phyloP scores from a whole-genome alignment of 805 yeast species.

The Lipomyces chichibuensis region DNA sequence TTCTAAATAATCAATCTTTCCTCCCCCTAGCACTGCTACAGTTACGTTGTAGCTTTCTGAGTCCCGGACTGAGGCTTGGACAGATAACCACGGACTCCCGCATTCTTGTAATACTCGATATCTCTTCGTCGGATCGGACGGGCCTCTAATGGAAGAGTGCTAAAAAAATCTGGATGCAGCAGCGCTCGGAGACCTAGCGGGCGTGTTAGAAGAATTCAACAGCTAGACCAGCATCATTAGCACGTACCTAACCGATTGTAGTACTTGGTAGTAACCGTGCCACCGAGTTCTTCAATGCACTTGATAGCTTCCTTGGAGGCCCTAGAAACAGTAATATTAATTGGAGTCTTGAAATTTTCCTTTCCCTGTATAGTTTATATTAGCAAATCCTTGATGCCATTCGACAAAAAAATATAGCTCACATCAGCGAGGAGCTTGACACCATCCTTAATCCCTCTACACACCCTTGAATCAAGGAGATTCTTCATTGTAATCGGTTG shows the following conservation, averaged over 20 bases:
- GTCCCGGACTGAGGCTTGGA: conserved; percentile 20
- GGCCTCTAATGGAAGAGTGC: conserved; percentile 80
- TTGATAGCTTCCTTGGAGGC: conserved; percentile 77
- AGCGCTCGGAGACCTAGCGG: conserved; percentile 63
- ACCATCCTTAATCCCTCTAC: conserved; percentile 76
- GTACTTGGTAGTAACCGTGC: conserved; percentile 72
- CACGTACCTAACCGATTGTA: conserved; percentile 57
- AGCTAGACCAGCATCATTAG: background rate
- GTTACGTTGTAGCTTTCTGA: background rate
- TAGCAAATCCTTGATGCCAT: conserved; percentile 38
- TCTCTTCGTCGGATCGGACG: conserved; percentile 84
- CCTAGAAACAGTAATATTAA: conserved; percentile 78
- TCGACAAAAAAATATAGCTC: background rate
- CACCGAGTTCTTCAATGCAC: conserved; percentile 72
- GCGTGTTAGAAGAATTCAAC: background rate
- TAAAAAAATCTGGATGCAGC: conserved; percentile 74
- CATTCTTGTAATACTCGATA: conserved; percentile 73
- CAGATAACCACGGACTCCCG: conserved; percentile 76
- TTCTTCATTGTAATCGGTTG: conserved; percentile 67
- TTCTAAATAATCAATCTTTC: background rate
- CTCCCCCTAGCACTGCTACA: background rate
- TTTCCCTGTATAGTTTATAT: conserved; percentile 38
- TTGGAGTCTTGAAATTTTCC: conserved; percentile 54
- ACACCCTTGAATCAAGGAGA: conserved; percentile 73
- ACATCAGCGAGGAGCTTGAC: conserved; percentile 76